Evolutionary conservation across 805 yeast species (phyloP).

Genomic region (Ogataea parapolymorpha): DNA sequence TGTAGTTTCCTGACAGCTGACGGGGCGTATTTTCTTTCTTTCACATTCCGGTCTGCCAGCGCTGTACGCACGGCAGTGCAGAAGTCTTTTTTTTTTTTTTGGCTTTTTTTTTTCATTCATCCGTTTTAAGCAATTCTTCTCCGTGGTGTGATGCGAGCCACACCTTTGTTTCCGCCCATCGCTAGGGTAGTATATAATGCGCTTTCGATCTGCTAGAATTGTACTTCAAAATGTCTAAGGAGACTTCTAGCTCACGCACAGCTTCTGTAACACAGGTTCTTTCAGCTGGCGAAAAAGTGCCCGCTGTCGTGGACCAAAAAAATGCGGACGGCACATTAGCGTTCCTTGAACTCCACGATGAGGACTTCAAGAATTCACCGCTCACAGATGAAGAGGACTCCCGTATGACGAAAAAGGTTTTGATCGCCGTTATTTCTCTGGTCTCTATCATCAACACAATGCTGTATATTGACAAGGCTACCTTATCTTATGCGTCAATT

Average conservation of each 20-base stretch:
- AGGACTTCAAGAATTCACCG: slow-evolving; percentile 1
- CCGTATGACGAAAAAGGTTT: slow-evolving; percentile 14
- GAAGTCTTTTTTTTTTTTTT: no score
- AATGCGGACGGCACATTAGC: slow-evolving; percentile 27
- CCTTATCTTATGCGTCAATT: slow-evolving; percentile 39
- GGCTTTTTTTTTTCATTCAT: no score
- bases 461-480: slow-evolving; percentile 41
- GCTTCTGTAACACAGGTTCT: neutral
- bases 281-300: neutral
- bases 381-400: slow-evolving; percentile 11
- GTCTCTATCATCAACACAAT: slow-evolving; percentile 24
- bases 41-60: no score
- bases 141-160: no score
- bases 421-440: slow-evolving; percentile 23
- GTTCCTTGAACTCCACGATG: slow-evolving; percentile 21
- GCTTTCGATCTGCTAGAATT: no score
- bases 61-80: no score
- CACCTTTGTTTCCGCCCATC: no score
- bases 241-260: neutral
- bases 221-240: neutral
- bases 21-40: no score
- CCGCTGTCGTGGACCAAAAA: slow-evolving; percentile 4
- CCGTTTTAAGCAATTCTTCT: no score
- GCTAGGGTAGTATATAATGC: no score
- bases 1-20: no score